Evolutionary conservation across 2,329 filamentous ascomycete species (phyloP), one percentile per base, ranked within the genome.

Genomic region (Escovopsis weberi): DNA sequence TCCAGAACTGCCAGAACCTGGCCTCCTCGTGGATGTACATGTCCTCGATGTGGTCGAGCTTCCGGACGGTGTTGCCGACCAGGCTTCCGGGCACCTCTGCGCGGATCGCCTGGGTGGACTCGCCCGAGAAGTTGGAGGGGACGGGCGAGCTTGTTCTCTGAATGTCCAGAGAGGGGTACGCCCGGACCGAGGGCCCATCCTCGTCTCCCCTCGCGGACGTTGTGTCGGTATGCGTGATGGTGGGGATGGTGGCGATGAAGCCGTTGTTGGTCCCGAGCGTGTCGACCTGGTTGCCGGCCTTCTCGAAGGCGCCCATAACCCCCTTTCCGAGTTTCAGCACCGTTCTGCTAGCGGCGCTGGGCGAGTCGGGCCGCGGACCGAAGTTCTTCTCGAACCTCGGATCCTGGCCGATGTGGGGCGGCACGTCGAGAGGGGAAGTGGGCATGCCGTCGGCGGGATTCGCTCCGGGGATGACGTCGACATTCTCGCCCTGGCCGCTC

Each of bases 1-100:
- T 75, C 77, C 77, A 81, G 45, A 81, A 80, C 46, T 80, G 61
- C 63, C 72, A 80, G 65, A 75, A 80, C 35, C 59, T 63, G 1
- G 63, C 58, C 26, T 65, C 60, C 9, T 69, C 64, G 5, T 60
- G 62, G 41, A 61, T 55, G 42, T 69, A 67, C 58, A 74, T 68
- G 10, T 71, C 66, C 3, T 72, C 65, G 34, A 68, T 52, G 39
- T 74, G 66, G 3, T 59, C 61, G 6, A 67, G 52, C 46, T 67
- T 70, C 38, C 74, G 69, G 4, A 71, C 70, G 0, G 72, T 75
- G 50, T 76, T 78, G 12, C 64, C 65, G 15, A 40, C 39, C 3
- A 39, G 36, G 2, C 36, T 39, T 4, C 23, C n/a, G 4, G 37
- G 39, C 18, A 34, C 42, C 12, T 39, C 45, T 26, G 37, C 41